Base-by-base conservation (phyloP, 1,284 basidiomycete species). In the Cutaneotrichosporon spelunceum region DNA sequence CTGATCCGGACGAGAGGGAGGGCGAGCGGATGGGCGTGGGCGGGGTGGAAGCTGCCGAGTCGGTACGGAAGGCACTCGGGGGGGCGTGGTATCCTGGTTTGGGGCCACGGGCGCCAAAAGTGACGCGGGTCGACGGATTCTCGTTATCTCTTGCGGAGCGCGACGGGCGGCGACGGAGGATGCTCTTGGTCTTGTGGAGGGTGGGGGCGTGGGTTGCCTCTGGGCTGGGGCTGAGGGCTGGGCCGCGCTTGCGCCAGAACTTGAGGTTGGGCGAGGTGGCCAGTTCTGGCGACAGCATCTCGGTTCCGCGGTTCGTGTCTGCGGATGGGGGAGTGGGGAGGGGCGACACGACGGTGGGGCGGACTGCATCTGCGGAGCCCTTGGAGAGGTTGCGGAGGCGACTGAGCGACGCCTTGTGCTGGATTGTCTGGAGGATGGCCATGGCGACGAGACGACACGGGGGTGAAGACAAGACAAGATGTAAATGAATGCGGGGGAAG, bases 301-400 rank as follows among this genome's bases (percentile, higher is more conserved):
- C 27, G 26, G 19, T 19, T 13, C 11, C 19, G 52, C 52, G 33
- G 2, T 39, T 14, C 2, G 50, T 52, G 50, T 34, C 21, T 13
- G 33, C 21, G n/a, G n/a, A n/a, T 11, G 33, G 7, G 6, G 52
- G 4, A 34, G 52, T 33, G 9, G 48, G 24, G 27, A 26, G 48
- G 7, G 26, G 16, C 8, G 48, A 14, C 45, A 48, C 26, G 26
- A 53, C 52, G 23, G 52, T 27, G 21, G 52, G 47, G 8, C 21
- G 29, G 8, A 33, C 47, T 27, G 33, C 27, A 36, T 24, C 53
- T 26, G 44, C 29, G 6, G 26, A 11, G 49, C 39, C 30, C 48
- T 53, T 53, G 21, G 53, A 55, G 36, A 30, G 36, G 59, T 59
- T 63, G 42, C 64, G 61, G n/a, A 66, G 64, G n/a, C 59, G 59